Conservation (phyloP, 1,284 basidiomycete species). For the Malassezia slooffiae region DNA sequence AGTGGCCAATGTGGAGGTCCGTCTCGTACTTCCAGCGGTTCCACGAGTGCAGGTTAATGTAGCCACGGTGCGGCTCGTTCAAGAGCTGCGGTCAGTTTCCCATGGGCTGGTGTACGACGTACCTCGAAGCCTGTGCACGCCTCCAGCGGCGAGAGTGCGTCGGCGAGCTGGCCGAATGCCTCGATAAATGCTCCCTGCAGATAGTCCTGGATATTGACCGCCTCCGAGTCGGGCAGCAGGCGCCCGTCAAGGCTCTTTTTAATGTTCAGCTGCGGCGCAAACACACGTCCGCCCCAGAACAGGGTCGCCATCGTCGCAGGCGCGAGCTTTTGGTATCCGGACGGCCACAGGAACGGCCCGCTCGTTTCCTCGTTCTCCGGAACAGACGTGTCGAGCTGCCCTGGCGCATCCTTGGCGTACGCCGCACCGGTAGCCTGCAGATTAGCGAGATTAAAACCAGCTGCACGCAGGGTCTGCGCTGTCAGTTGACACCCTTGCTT, state of each 20-base stretch:
- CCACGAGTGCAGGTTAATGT: constrained; percentile 69
- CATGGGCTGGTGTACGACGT: too few species aligned
- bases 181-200: constrained; percentile 71
- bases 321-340: constrained; percentile 42
- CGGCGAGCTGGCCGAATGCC: constrained; percentile 63
- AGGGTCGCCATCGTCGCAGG: constrained; percentile 48
- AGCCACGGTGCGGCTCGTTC: constrained; percentile 93
- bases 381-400: constrained; percentile 1
- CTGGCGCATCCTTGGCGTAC: constrained; percentile 19
- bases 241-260: too few species aligned
- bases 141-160: constrained; percentile 61
- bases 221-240: constrained; percentile 10
- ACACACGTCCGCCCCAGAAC: constrained; percentile 51
- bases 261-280: constrained; percentile 58
- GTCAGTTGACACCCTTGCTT: not conserved
- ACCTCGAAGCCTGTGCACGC: constrained; percentile 77
- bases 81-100: constrained; percentile 48
- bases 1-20: constrained; percentile 74
- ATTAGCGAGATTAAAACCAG: constrained; percentile 24
- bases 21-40: constrained; percentile 85
- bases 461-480: constrained; percentile 27
- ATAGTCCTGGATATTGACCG: constrained; percentile 59
- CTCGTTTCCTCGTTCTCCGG: constrained; percentile 20
- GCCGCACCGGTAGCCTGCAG: constrained; percentile 36
- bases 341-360: constrained; percentile 44